phyloP scores from a whole-genome alignment of 345 rosid species.

The Lepidium africanum region DNA sequence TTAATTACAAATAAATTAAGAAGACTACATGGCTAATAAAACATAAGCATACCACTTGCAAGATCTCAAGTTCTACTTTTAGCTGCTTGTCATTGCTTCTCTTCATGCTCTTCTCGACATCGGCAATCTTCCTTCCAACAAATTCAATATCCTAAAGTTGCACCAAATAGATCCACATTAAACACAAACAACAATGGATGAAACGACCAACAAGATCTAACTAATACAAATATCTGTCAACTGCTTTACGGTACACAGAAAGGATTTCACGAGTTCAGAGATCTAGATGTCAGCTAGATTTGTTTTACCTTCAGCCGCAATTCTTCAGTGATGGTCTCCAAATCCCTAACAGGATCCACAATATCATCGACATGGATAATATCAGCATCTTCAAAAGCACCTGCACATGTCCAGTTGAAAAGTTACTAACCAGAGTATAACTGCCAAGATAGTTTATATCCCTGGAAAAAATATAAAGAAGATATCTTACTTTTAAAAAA shows the following conservation, averaged over 20 bases:
- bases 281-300: background rate
- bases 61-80: constrained; percentile 70
- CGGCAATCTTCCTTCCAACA: constrained; percentile 68
- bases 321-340: constrained; percentile 75
- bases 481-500: too few species aligned
- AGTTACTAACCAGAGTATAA: background rate
- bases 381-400: constrained; percentile 97
- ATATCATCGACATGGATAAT: constrained; percentile 93
- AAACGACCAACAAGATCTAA: background rate
- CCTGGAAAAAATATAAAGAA: background rate
- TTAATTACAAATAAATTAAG: background rate
- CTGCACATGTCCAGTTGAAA: constrained; percentile 30
- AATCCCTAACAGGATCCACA: constrained; percentile 92
- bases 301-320: constrained; percentile 68
- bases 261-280: background rate
- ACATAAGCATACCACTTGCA: constrained; percentile 20
- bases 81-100: constrained; percentile 97
- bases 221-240: background rate
- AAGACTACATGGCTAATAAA: background rate
- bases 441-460: background rate
- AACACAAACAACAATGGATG: background rate
- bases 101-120: constrained; percentile 96
- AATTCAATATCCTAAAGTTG: constrained; percentile 78
- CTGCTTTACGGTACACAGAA: background rate
- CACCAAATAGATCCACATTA: background rate